phyloP scores from a whole-genome alignment of 495 filamentous ascomycete genomes.

The Aspergillus cristatus region DNA sequence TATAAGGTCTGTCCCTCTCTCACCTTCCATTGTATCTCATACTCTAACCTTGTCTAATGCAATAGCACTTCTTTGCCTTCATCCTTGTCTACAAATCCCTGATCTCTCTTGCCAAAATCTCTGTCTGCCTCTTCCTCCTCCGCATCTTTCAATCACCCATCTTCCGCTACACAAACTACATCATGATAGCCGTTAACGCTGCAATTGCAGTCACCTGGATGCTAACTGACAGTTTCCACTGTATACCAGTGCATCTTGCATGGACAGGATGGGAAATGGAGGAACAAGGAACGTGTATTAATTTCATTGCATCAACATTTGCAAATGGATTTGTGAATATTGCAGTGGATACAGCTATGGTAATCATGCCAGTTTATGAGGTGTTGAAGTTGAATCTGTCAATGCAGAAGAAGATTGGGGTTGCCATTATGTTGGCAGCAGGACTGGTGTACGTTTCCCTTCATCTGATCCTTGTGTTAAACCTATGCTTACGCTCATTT shows the following conservation, averaged over 20 bases:
- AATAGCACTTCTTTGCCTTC: constrained; percentile 20
- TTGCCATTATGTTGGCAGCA: constrained; percentile 23
- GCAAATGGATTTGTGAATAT: constrained; percentile 25
- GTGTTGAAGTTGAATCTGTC: constrained; percentile 23
- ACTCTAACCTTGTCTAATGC: too few species aligned
- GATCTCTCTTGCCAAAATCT: constrained; percentile 39
- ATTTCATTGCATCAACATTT: constrained; percentile 19
- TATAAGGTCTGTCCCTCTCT: constrained; percentile 12
- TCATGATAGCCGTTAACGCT: constrained; percentile 23
- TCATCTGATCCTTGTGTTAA: background rate
- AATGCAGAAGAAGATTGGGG: constrained; percentile 20
- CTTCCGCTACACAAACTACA: constrained; percentile 24
- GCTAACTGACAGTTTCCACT: constrained; percentile 23
- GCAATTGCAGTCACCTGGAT: constrained; percentile 25
- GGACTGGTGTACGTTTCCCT: constrained; percentile 19
- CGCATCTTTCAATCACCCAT: constrained; percentile 26
- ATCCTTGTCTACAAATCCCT: constrained; percentile 22
- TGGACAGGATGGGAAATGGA: constrained; percentile 21
- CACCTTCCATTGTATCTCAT: too few species aligned
- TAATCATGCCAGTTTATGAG: constrained; percentile 23
- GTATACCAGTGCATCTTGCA: constrained; percentile 21
- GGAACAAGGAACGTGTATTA: constrained; percentile 15
- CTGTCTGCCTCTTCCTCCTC: constrained; percentile 40
- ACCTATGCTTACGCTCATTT: too few species aligned
- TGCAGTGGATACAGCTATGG: constrained; percentile 18